A percentile compares a stretch with the other conserved stretches of the same genome.
phyloP scores from a whole-genome alignment of 208 protist species.

The Trichomonas tenax region DNA sequence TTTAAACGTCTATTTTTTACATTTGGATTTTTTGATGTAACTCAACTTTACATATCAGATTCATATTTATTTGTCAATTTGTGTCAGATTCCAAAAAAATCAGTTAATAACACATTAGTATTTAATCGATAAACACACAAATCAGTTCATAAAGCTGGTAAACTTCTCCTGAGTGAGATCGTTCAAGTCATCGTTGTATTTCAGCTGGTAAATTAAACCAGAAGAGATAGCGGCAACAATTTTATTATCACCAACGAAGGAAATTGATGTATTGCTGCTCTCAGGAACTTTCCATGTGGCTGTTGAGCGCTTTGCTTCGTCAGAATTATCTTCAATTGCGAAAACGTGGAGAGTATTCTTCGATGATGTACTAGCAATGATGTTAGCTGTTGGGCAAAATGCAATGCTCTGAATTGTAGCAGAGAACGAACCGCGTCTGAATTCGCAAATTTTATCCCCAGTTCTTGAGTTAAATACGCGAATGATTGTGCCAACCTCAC shows the following conservation, averaged over 20 bases:
- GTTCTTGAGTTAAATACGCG: conserved; percentile 61
- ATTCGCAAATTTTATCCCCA: conserved; percentile 50
- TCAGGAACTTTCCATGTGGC: neutral
- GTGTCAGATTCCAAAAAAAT: no score
- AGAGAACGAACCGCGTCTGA: conserved; percentile 55
- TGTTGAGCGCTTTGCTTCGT: neutral
- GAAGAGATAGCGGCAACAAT: neutral
- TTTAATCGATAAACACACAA: no score
- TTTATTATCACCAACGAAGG: neutral
- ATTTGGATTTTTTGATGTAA: no score
- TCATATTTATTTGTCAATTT: no score
- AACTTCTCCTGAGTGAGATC: neutral
- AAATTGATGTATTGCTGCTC: neutral
- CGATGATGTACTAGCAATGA: conserved; percentile 30
- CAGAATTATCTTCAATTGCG: conserved; percentile 18
- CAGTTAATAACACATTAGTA: no score
- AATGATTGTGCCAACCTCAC: conserved; percentile 64
- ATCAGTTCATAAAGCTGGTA: no score
- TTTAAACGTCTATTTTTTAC: no score
- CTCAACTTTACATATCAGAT: no score
- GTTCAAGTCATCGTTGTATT: neutral
- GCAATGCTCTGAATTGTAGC: conserved; percentile 34
- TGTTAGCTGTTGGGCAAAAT: conserved; percentile 19
- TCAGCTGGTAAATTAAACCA: neutral
- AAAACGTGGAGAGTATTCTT: conserved; percentile 44